Percentiles rank a stretch among this genome's conserved stretches.
These are phyloP conservation scores for Trifolium repens DNA, from an alignment of 306 rosid species.

Conservation along the genomic window DNA sequence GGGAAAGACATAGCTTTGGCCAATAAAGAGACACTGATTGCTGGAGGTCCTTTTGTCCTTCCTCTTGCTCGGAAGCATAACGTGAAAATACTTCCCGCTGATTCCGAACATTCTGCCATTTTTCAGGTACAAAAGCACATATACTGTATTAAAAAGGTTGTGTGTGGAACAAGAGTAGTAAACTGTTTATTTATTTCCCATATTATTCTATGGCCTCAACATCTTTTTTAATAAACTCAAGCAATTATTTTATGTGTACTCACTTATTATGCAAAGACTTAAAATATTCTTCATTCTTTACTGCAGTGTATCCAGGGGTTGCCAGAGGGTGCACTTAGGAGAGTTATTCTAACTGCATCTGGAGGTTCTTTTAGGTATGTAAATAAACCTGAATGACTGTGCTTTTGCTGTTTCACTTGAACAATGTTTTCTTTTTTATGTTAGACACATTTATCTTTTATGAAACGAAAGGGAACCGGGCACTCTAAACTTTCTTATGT, in stretches of 20 bases:
- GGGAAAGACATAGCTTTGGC: slow-evolving; percentile 99
- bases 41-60: slow-evolving; percentile 99
- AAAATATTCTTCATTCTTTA: slow-evolving; percentile 42
- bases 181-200: slow-evolving; percentile 10
- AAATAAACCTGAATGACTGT: slow-evolving; percentile 1
- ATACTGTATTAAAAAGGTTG: slow-evolving; percentile 1
- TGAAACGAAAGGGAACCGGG: slow-evolving; percentile 10
- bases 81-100: slow-evolving; percentile 96
- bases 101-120: slow-evolving; percentile 98
- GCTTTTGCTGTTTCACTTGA: slow-evolving; percentile 32
- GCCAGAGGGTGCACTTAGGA: slow-evolving; percentile 85
- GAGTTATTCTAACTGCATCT: slow-evolving; percentile 90
- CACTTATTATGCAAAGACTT: slow-evolving; percentile 33
- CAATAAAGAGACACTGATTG: slow-evolving; percentile 95
- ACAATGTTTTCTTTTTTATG: slow-evolving; percentile 4
- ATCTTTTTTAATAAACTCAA: slow-evolving; percentile 22
- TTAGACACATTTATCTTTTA: slow-evolving; percentile 14
- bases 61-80: slow-evolving; percentile 97
- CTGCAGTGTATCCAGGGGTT: slow-evolving; percentile 97
- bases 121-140: slow-evolving; percentile 72
- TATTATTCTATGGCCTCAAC: slow-evolving; percentile 18
- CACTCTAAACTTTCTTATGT: slow-evolving; percentile 13
- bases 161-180: slow-evolving; percentile 23
- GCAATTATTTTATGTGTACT: slow-evolving; percentile 24
- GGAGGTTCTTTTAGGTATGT: slow-evolving; percentile 95